Conservation (phyloP, 78 protist species). For the Capsaspora owczarzaki region DNA sequence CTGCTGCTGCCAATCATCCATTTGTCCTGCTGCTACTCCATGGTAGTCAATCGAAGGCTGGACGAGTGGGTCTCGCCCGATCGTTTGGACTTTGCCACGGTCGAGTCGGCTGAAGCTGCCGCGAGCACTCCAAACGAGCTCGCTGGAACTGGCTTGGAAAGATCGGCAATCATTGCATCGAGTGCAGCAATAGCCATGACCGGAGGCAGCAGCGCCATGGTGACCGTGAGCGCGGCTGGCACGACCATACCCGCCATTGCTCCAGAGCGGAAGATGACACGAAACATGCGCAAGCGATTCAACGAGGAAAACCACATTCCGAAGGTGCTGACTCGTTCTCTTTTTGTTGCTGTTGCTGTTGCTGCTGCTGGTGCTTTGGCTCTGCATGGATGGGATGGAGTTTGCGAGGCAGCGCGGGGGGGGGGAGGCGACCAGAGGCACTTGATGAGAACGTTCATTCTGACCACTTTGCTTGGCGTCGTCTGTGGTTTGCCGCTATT, state of each 20-base stretch:
- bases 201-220: too few relatives aligned
- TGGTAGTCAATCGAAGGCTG: slow-evolving; percentile 24
- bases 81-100: slow-evolving; percentile 7
- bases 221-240: neutral
- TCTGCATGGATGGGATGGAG: too few relatives aligned
- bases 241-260: neutral
- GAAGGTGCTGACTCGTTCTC: neutral
- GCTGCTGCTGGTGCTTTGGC: too few relatives aligned
- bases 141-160: too few relatives aligned
- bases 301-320: neutral
- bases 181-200: too few relatives aligned
- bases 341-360: neutral
- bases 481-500: neutral
- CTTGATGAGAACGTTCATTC: neutral
- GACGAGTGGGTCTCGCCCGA: slow-evolving; percentile 42
- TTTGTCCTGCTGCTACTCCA: neutral
- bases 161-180: too few relatives aligned
- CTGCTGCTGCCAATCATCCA: too few relatives aligned
- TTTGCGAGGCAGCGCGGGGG: too few relatives aligned
- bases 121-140: too few relatives aligned
- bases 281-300: slow-evolving; percentile 13
- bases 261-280: slow-evolving; percentile 16
- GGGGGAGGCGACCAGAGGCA: too few relatives aligned
- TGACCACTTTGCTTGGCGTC: neutral
- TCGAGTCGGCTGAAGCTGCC: neutral